Conservation (phyloP, 495 filamentous ascomycete genomes). For the Penicillium psychrofluorescens region DNA sequence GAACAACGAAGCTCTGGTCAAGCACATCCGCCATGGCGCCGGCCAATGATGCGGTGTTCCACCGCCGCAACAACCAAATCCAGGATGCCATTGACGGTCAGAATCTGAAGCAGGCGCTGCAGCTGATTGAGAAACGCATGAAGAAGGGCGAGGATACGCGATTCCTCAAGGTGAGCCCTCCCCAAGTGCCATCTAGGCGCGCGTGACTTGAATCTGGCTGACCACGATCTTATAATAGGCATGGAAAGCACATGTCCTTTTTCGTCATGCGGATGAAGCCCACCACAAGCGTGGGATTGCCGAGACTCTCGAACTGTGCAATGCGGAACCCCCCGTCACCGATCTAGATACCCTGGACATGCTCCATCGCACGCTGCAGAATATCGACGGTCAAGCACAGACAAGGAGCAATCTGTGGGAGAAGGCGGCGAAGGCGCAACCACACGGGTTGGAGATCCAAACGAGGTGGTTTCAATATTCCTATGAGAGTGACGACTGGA, state of each 20-base stretch:
- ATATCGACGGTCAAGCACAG: constrained; percentile 23
- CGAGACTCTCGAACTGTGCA: constrained; percentile 41
- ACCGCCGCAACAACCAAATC: constrained; percentile 51
- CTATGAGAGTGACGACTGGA: constrained; percentile 44
- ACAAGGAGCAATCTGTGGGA: constrained; percentile 45
- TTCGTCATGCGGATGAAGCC: constrained; percentile 34
- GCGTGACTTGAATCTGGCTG: not conserved
- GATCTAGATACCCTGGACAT: constrained; percentile 45
- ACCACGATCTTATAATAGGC: constrained; percentile 23
- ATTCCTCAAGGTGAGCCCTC: constrained; percentile 28
- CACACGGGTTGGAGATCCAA: constrained; percentile 44
- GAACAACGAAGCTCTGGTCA: not conserved
- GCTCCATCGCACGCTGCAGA: constrained; percentile 30
- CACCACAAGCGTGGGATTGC: constrained; percentile 34
- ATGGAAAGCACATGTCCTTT: constrained; percentile 47
- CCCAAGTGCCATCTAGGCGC: too few species aligned
- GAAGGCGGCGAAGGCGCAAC: constrained; percentile 43
- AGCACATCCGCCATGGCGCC: constrained; percentile 18
- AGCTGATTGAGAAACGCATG: constrained; percentile 51
- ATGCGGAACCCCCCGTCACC: constrained; percentile 39
- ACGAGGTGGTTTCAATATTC: constrained; percentile 45
- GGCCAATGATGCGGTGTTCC: constrained; percentile 35
- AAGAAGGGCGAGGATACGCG: constrained; percentile 52
- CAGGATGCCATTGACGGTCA: constrained; percentile 51
- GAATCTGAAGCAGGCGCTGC: constrained; percentile 52